Percentiles rank a stretch among this genome's conserved stretches.
phyloP scores from a whole-genome alignment of 352 stramenopile species.

The Phytopythium cucurbitacearum region DNA sequence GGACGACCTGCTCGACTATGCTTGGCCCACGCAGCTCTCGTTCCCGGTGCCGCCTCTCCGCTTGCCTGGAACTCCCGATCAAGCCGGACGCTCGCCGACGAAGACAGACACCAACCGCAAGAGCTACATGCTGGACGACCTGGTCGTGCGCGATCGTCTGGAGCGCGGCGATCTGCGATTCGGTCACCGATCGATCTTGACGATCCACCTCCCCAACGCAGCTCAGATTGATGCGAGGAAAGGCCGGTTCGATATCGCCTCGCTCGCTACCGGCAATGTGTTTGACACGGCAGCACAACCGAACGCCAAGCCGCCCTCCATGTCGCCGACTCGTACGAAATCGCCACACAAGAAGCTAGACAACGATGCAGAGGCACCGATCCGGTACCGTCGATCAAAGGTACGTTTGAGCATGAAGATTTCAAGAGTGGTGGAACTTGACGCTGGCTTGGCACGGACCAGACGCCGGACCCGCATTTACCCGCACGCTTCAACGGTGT shows the following conservation, averaged over 20 bases:
- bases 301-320: slow-evolving; percentile 1
- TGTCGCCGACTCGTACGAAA: not conserved
- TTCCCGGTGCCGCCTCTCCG: slow-evolving; percentile 6
- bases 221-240: slow-evolving; percentile 20
- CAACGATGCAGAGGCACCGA: not conserved
- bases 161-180: slow-evolving; percentile 39
- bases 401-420: not conserved
- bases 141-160: slow-evolving; percentile 40
- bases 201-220: slow-evolving; percentile 38
- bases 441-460: not conserved
- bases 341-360: not conserved
- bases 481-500: slow-evolving; percentile 60
- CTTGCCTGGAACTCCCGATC: not conserved
- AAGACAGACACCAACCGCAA: not conserved
- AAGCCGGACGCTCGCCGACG: not conserved
- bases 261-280: slow-evolving; percentile 13
- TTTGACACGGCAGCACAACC: slow-evolving; percentile 9
- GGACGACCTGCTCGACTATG: slow-evolving; percentile 50
- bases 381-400: slow-evolving; percentile 3
- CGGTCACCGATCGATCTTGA: slow-evolving; percentile 38
- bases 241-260: slow-evolving; percentile 19
- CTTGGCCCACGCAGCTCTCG: slow-evolving; percentile 39
- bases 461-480: slow-evolving; percentile 50
- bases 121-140: slow-evolving; percentile 40
- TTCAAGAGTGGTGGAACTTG: too few species aligned